These are phyloP conservation scores for Erysiphe pulchra DNA, from an alignment of 2,329 filamentous ascomycete species.

Conservation along the genomic window DNA sequence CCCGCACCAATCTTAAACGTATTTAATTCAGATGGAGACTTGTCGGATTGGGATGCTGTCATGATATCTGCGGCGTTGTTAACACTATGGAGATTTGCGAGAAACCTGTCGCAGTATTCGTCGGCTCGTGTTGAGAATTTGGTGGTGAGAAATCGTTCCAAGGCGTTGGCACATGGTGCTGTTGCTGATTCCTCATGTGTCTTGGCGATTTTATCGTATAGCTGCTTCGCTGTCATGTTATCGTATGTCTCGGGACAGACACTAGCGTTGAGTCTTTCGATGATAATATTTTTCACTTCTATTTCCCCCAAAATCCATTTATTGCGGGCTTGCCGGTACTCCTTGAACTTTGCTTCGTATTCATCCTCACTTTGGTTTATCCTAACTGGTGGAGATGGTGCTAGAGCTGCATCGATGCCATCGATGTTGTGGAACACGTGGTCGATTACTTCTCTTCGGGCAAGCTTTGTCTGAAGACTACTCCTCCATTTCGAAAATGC, in stretches of 20 bases:
- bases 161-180: neutral
- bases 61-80: neutral
- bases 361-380: neutral
- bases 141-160: neutral
- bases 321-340: too few species aligned
- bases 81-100: neutral
- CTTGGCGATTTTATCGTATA: neutral
- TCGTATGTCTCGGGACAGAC: neutral
- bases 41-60: neutral
- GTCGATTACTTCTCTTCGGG: neutral
- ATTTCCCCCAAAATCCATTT: neutral
- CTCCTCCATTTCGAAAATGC: neutral
- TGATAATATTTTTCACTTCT: neutral
- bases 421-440: neutral
- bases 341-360: too few species aligned
- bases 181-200: neutral
- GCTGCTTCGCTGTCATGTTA: neutral
- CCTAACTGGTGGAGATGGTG: neutral
- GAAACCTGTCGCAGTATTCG: neutral
- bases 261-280: neutral
- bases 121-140: neutral
- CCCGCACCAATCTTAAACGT: neutral
- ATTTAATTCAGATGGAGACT: neutral
- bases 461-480: neutral
- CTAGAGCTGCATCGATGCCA: neutral